phyloP scores from a whole-genome alignment of 139 green algal genomes.

The Penium margaritaceum region DNA sequence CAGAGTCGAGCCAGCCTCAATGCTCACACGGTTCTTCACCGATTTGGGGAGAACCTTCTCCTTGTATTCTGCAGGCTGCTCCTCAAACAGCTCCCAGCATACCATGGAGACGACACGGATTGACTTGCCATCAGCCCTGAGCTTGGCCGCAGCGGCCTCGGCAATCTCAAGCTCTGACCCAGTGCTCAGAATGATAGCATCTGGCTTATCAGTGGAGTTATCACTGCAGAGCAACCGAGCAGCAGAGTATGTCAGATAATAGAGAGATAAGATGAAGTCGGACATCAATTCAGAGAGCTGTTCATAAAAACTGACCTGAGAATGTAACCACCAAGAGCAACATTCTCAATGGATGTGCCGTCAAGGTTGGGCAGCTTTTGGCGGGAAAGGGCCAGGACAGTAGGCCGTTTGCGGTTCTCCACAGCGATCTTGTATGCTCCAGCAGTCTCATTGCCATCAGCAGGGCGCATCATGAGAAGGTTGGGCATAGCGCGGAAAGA shows the following conservation, averaged over 20 bases:
- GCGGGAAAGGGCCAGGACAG: slow-evolving; percentile 84
- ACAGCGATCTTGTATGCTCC: slow-evolving; percentile 81
- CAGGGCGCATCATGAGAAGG: slow-evolving; percentile 88
- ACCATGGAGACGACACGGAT: slow-evolving; percentile 88
- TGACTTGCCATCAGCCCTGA: slow-evolving; percentile 79
- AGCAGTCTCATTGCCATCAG: slow-evolving; percentile 90
- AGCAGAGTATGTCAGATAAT: too few species aligned
- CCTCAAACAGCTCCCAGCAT: slow-evolving; percentile 93
- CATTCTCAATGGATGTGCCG: slow-evolving; percentile 67
- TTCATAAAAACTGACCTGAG: slow-evolving; percentile 63
- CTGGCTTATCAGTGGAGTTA: slow-evolving; percentile 49
- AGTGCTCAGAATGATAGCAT: slow-evolving; percentile 90
- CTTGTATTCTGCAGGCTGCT: slow-evolving; percentile 69
- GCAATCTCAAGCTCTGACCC: slow-evolving; percentile 87
- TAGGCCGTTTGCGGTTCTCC: slow-evolving; percentile 63
- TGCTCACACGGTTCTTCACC: slow-evolving; percentile 70
- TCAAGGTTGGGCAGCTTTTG: slow-evolving; percentile 91
- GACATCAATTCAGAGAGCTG: too few species aligned
- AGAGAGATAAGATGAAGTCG: too few species aligned
- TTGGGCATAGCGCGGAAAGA: slow-evolving; percentile 97
- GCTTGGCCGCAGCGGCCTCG: slow-evolving; percentile 68
- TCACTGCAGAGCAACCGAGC: too few species aligned
- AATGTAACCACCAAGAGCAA: slow-evolving; percentile 82
- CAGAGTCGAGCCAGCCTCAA: slow-evolving; percentile 84
- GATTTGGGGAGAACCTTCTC: slow-evolving; percentile 60